phyloP scores from a whole-genome alignment of 2,329 filamentous ascomycete species.

The Sporothrix mexicana region DNA sequence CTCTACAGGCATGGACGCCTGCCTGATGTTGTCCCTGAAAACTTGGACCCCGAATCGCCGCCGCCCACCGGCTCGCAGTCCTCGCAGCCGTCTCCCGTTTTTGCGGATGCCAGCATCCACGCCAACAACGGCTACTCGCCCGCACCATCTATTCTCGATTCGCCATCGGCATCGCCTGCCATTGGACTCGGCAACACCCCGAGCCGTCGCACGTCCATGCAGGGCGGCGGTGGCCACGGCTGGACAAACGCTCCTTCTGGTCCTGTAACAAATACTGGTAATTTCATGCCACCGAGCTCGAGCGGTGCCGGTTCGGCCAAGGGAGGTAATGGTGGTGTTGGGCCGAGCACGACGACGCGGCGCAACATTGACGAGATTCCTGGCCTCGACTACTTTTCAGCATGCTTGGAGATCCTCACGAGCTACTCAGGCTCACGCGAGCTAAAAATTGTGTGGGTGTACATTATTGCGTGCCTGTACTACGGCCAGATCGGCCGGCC shows the following conservation, averaged over 20 bases:
- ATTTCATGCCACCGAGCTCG: constrained; percentile 1
- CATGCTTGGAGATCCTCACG: constrained; percentile 83
- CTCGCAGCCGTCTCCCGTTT: constrained; percentile 33
- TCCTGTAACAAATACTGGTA: background rate
- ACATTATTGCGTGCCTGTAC: constrained; percentile 84
- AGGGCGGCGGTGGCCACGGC: constrained; percentile 43
- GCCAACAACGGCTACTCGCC: constrained; percentile 57
- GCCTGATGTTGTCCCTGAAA: constrained; percentile 64
- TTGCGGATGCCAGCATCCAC: background rate
- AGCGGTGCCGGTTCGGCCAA: constrained; percentile 13
- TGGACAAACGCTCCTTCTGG: background rate
- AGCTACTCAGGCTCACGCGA: constrained; percentile 67
- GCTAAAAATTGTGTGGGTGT: constrained; percentile 82
- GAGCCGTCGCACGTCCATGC: constrained; percentile 61
- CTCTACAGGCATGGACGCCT: constrained; percentile 56
- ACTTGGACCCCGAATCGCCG: constrained; percentile 39
- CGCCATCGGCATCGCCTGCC: constrained; percentile 53
- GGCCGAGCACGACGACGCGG: constrained; percentile 31
- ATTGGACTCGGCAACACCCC: constrained; percentile 53
- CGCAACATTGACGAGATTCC: constrained; percentile 84
- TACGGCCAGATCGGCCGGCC: constrained; percentile 86
- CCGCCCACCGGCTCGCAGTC: constrained; percentile 36
- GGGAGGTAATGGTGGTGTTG: background rate
- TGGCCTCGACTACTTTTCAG: constrained; percentile 86
- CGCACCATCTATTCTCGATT: constrained; percentile 60